Evolutionary conservation across 169 alveolate genomes (phyloP).

Genomic region (Plasmodium sp.): DNA sequence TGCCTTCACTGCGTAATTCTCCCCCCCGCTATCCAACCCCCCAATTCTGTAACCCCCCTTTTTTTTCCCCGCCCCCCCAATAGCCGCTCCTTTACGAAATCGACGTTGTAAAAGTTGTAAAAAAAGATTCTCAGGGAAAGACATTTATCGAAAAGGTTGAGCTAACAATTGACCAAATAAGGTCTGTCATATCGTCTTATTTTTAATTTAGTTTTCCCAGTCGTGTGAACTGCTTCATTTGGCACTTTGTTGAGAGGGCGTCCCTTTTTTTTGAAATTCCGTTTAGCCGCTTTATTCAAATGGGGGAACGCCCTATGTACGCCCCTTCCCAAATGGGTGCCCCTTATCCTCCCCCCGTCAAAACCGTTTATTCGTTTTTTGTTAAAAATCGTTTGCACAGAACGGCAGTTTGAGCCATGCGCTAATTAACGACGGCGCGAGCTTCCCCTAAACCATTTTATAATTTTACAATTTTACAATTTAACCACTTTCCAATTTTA

Average conservation of each 20-base stretch:
- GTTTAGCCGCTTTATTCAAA: background rate
- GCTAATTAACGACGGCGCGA: background rate
- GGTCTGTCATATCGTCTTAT: slow-evolving; percentile 3
- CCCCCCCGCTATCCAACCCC: background rate
- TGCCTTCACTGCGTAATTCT: background rate
- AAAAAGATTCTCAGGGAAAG: slow-evolving; percentile 9
- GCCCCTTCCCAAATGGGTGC: background rate
- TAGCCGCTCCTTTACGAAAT: slow-evolving; percentile 73
- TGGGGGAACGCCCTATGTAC: background rate
- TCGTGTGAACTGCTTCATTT: background rate
- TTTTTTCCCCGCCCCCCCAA: background rate
- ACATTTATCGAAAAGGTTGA: slow-evolving; percentile 16
- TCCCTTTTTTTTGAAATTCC: background rate
- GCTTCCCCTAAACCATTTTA: background rate
- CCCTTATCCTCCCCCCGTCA: background rate
- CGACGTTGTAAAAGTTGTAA: slow-evolving; percentile 46
- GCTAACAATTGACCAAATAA: background rate
- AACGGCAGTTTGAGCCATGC: background rate
- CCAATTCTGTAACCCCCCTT: background rate
- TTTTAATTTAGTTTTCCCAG: slow-evolving; percentile 11
- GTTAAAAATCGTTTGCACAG: background rate
- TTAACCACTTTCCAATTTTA: background rate
- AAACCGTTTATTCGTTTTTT: background rate
- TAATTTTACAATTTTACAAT: too few species aligned
- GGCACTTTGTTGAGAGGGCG: background rate